A percentile compares a stretch with the other conserved stretches of the same genome.
phyloP scores from a whole-genome alignment of 1,139 yeast genomes.

The Candida mesenterica region DNA sequence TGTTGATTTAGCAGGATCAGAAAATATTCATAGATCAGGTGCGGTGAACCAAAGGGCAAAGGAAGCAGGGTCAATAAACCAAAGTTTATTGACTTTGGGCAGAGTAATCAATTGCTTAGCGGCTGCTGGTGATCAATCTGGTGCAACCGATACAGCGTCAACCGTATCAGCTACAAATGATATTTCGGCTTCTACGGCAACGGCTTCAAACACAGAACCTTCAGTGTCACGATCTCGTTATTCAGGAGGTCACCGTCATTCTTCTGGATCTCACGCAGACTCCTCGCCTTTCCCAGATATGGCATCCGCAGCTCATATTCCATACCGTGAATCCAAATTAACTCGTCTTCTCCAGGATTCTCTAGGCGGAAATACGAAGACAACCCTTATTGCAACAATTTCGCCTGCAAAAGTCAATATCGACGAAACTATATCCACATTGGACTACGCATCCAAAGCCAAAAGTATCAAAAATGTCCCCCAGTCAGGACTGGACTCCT shows the following conservation, averaged over 20 bases:
- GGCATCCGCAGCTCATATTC: constrained; percentile 48
- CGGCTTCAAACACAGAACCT: too few relatives aligned
- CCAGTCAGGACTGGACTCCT: constrained; percentile 53
- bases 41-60: constrained; percentile 76
- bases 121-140: constrained; percentile 18
- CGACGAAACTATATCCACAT: constrained; percentile 79
- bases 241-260: too few relatives aligned
- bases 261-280: too few relatives aligned
- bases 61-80: constrained; percentile 88
- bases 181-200: too few relatives aligned
- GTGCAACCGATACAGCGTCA: too few relatives aligned
- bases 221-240: too few relatives aligned
- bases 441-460: constrained; percentile 83
- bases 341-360: constrained; percentile 81
- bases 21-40: constrained; percentile 76
- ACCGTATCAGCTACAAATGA: too few relatives aligned
- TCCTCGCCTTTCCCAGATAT: neutral
- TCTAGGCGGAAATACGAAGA: constrained; percentile 78
- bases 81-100: constrained; percentile 77
- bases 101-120: constrained; percentile 73
- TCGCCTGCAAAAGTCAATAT: constrained; percentile 73
- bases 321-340: constrained; percentile 82
- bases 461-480: constrained; percentile 75
- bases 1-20: constrained; percentile 90
- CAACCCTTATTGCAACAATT: constrained; percentile 76